Evolutionary conservation across 2,329 filamentous ascomycete species (phyloP), one percentile per base, ranked within the genome.

Genomic region (Arthrobotrys entomopaga): DNA sequence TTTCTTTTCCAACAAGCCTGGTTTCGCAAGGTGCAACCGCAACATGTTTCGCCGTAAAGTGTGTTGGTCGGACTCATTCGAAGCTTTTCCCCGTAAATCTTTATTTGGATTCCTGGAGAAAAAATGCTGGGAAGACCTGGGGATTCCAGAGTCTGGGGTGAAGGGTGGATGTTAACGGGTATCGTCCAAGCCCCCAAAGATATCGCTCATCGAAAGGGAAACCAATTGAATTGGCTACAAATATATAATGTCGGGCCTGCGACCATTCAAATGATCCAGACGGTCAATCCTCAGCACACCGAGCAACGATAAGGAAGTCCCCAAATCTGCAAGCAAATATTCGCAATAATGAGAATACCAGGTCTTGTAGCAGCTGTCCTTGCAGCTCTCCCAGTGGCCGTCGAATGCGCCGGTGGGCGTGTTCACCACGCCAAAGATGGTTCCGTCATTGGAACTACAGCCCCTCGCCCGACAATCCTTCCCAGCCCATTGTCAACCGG

Each of bases 11-110:
- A 57, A 11, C 1, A 7, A 29, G 40, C 24, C 29, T 3, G 38
- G 42, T 43, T 59, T 34, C 53, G 4, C 26, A 65, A 53, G 69
- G 56, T 46, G 29, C 26, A 34, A 73, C 57, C 61, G 61, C 67
- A 40, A 20, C 48, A 66, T 61, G 69, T 73, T 73, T 73, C 56
- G 69, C 69, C 69, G 69, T 73, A 38, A 66, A 73, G 40, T 73
- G 69, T 73, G 69, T 73, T 73, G 69, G 24, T 66, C 61, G 10
- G 43, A 46, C 29, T 46, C 42, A 15, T 19, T 46, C 13, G 6
- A 19, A 15, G 22, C 48, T 19, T 43, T 73, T 65, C 69, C 61
- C 61, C 61, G 69, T 56, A 73, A 73, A 58, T 58, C 24, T 40
- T 65, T 58, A n/a, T 40, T 65, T 19, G 15, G 16, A 46, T 8